A percentile compares a stretch with the other conserved stretches of the same genome.
phyloP scores from a whole-genome alignment of 371 early-diverging fungal genomes.

The Saksenaea oblongispora region DNA sequence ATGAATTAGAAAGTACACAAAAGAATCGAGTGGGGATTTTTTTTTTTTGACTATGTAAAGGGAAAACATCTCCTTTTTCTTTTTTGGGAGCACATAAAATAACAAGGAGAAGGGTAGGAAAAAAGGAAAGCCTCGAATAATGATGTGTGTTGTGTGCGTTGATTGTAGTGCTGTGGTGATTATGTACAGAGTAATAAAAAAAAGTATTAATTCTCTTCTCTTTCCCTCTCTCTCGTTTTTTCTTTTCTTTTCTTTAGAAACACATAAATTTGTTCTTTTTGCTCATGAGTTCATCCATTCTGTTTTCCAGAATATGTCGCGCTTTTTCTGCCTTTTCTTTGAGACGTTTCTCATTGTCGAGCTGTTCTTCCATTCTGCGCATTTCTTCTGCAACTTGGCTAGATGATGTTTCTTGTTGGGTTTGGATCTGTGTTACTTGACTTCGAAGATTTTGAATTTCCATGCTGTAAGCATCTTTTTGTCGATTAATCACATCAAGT shows the following conservation, averaged over 20 bases:
- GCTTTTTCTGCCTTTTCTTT: constrained; percentile 57
- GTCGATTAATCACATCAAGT: constrained; percentile 35
- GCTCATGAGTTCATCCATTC: constrained; percentile 53
- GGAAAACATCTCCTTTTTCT: not conserved
- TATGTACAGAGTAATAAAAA: not conserved
- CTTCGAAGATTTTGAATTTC: constrained; percentile 44
- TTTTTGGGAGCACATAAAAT: not conserved
- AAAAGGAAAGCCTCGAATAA: not conserved
- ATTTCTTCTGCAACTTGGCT: constrained; percentile 21
- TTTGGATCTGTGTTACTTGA: constrained; percentile 36
- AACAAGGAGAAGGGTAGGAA: not conserved
- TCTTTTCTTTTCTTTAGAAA: constrained; percentile 26
- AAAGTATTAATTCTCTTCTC: not conserved
- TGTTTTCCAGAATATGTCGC: constrained; percentile 42
- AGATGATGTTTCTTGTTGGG: not conserved
- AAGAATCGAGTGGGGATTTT: not conserved
- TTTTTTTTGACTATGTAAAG: not conserved
- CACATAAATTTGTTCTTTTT: constrained; percentile 58
- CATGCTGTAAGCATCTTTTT: constrained; percentile 39
- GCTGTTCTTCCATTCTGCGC: constrained; percentile 27
- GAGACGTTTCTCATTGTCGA: constrained; percentile 34
- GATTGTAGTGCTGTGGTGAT: not conserved
- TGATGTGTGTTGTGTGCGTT: not conserved
- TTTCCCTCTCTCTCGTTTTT: not conserved
- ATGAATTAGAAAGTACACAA: not conserved